Percentiles rank a stretch among this genome's conserved stretches.
These are phyloP conservation scores for Amesomyces nigricolor DNA, from an alignment of 2,329 filamentous ascomycete genomes.

Conservation along the genomic window DNA sequence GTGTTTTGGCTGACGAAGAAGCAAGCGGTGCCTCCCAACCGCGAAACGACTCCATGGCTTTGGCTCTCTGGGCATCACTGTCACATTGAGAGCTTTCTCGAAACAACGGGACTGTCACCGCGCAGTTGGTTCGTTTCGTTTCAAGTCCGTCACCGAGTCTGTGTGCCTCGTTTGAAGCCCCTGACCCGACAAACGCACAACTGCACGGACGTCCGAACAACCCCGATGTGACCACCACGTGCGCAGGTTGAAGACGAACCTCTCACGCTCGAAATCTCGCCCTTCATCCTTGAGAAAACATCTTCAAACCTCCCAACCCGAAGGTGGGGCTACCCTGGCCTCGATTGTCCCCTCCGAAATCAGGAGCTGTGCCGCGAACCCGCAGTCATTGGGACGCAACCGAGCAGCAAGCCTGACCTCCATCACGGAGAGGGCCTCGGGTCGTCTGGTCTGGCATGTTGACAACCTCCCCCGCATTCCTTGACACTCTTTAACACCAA, in stretches of 20 bases:
- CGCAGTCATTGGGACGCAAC: slow-evolving; percentile 4
- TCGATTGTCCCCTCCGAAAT: neutral
- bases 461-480: neutral
- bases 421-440: neutral
- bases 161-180: slow-evolving; percentile 17
- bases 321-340: neutral
- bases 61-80: neutral
- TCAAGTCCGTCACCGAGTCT: slow-evolving; percentile 15
- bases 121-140: slow-evolving; percentile 18
- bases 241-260: neutral
- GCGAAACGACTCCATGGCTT: neutral
- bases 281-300: neutral
- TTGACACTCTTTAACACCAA: neutral
- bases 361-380: slow-evolving; percentile 9
- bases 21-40: slow-evolving; percentile 4
- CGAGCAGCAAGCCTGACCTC: neutral
- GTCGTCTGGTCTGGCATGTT: no score
- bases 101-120: slow-evolving; percentile 2
- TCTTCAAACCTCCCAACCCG: neutral
- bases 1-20: neutral
- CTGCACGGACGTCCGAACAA: slow-evolving; percentile 13
- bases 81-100: slow-evolving; percentile 1
- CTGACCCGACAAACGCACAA: neutral
- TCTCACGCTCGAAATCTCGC: neutral
- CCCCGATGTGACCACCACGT: neutral